Evolutionary conservation across 1,284 basidiomycete species (phyloP).

Genomic region (Rhodotorula glutinis): DNA sequence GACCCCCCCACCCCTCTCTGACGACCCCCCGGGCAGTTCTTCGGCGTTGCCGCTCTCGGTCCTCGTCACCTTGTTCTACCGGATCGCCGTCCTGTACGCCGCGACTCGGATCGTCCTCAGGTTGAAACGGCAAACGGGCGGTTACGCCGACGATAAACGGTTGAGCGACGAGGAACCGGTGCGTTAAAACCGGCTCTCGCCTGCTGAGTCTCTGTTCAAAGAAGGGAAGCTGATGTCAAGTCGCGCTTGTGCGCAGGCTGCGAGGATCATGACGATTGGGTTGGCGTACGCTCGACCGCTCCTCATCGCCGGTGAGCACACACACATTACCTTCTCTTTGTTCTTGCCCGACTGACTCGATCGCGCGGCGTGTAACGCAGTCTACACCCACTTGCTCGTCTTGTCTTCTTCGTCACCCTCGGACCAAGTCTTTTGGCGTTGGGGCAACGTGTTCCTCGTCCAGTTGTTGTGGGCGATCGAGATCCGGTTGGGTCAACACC

Average conservation of each 20-base stretch:
- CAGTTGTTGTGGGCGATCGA: conserved; percentile 41
- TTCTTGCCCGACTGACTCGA: neutral
- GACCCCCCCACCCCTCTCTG: no score
- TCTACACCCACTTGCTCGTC: conserved; percentile 44
- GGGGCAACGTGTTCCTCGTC: conserved; percentile 41
- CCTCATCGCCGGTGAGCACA: conserved; percentile 31
- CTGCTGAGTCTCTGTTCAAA: no score
- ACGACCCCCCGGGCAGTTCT: conserved; percentile 27
- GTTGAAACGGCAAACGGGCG: conserved; percentile 38
- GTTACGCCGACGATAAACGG: conserved; percentile 36
- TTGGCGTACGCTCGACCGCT: conserved; percentile 34
- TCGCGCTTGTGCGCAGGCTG: no score
- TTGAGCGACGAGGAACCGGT: conserved; percentile 40
- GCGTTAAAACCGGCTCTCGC: no score
- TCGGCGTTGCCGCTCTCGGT: conserved; percentile 44
- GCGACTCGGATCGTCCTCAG: conserved; percentile 42
- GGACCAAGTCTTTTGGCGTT: conserved; percentile 41
- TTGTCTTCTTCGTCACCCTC: conserved; percentile 23
- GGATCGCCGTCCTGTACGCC: conserved; percentile 42
- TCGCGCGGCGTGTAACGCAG: conserved; percentile 8
- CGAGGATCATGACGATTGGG: conserved; percentile 37
- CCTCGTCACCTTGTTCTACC: conserved; percentile 43
- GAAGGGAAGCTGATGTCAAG: no score
- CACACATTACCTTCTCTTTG: no score
- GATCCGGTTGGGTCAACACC: conserved; percentile 29